Base-by-base conservation (phyloP, 768 basidiomycete genomes). In the Termitomyces eurrhizus region DNA sequence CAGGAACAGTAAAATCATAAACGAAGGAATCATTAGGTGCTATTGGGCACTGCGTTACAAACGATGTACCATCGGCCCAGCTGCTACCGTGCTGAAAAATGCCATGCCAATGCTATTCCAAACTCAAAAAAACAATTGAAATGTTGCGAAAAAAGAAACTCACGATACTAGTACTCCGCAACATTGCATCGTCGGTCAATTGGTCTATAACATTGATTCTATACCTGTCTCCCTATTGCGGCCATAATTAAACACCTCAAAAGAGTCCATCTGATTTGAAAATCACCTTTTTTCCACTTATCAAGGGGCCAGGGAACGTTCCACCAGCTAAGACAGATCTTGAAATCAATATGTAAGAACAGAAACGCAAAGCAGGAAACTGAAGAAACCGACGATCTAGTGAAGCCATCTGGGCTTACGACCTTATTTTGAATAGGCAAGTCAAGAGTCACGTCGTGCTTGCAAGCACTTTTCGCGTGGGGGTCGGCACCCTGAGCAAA, bases 341-440 rank as follows among this genome's bases (percentile, higher is more conserved):
- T 48, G 4, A 13, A 24, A 45, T 52, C 21, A 21, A 14, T 13
- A 39, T 1, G 49, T 58, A 13, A 51, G n/a, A 1, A 26, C 7
- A 36, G 26, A n/a, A 46, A 21, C 24, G 9, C n/a, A 14, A 18
- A 58, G 11, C 33, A n/a, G 2, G 2, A 11, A 6, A 29, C 33
- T 18, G 2, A 24, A 4, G 29, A 7, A 36, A 54, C 58, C 39
- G 8, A 60, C 64, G 56, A 60, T 46, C 64, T 45, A 49, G 21
- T 24, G 53, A 54, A 62, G 54, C 56, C 61, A 66, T 79, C 84
- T 82, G 35, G 82, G 79, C n/a, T 85, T n/a, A 63, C 56, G 32
- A 59, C 85, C 9, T 84, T 77, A 72, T 88, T 89, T 67, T 89
- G 83, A 3, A 87, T 82, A 24, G 70, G 66, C 73, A 85, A 87